Evolutionary conservation across 192 early-diverging fungal genomes (phyloP), one percentile per base, ranked within the genome.

Genomic region (Funneliformis geosporum): DNA sequence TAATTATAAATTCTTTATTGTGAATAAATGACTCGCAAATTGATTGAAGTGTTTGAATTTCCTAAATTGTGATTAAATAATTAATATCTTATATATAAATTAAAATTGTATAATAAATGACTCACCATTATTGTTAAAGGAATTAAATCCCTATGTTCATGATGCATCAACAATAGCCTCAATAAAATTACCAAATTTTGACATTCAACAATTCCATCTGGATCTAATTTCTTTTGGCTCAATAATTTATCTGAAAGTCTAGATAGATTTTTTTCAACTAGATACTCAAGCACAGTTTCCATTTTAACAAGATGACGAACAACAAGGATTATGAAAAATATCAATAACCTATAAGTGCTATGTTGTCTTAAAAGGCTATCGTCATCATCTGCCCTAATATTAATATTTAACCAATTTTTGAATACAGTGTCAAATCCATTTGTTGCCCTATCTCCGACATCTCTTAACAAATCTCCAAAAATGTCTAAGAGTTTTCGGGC

Each of bases 151-250:
- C 60, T 16, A 4, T 11, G 10, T 60, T 40, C 9, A 27, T 40
- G n/a, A 28, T 85, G 82, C 4, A 85, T 76, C 65, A 87, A 64
- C 62, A 87, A 75, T 21, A 85, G 39, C 43, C 86, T 79, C 27
- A 85, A 47, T 39, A 87, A 61, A 14, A 75, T 64, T 8, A 74
- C 74, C 23, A 85, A 69, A 60, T 87, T 87, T 18, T 76, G 74
- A 60, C 82, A 79, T n/a, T 83, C 60, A 47, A 82, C 59, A 5
- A 83, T 25, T 69, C 71, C 71, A 9, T 67, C 68, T 47, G 42
- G 27, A 64, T 80, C 78, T 27, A 76, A 25, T 64, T 44, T 72
- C 43, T 76, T 47, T 7, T 60, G 12, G 11, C 55, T 73, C 25
- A 62, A 69, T 50, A 72, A 65, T 55, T 82, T 81, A 10, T 72